A percentile compares a stretch with the other conserved stretches of the same genome.
These are phyloP conservation scores for Fusarium marasasianum DNA, from an alignment of 2,329 filamentous ascomycete species.

Conservation along the genomic window DNA sequence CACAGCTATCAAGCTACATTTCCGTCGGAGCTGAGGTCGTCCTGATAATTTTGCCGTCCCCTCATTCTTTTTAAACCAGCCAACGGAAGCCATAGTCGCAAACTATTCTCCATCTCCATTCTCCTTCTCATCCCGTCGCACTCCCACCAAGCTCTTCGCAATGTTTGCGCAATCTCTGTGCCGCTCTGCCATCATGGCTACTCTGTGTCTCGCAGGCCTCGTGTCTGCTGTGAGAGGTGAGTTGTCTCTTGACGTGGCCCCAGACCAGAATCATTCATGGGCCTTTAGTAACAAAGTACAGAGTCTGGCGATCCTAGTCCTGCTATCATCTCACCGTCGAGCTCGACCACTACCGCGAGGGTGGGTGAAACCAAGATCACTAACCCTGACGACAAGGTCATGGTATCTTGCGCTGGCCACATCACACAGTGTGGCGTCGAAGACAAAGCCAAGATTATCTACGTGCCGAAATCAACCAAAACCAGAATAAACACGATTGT, in stretches of 20 bases:
- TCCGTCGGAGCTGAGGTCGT: not conserved
- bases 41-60: not conserved
- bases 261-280: accelerated
- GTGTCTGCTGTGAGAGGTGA: not conserved
- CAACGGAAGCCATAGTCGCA: not conserved
- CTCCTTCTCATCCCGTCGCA: no score
- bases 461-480: accelerated
- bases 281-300: not conserved
- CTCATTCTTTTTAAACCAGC: not conserved
- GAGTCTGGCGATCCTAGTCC: not conserved
- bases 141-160: no score
- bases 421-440: not conserved
- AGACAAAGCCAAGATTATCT: not conserved
- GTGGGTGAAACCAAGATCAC: not conserved
- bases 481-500: accelerated
- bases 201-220: not conserved
- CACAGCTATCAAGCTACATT: not conserved
- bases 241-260: accelerated
- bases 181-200: not conserved
- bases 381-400: accelerated
- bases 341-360: not conserved
- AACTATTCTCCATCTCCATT: accelerated
- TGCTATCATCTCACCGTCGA: accelerated
- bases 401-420: not conserved
- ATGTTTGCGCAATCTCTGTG: not conserved